Evolutionary conservation across 345 rosid species (phyloP), one percentile per base, ranked within the genome.

Genomic region (Gynandropsis gynandra): DNA sequence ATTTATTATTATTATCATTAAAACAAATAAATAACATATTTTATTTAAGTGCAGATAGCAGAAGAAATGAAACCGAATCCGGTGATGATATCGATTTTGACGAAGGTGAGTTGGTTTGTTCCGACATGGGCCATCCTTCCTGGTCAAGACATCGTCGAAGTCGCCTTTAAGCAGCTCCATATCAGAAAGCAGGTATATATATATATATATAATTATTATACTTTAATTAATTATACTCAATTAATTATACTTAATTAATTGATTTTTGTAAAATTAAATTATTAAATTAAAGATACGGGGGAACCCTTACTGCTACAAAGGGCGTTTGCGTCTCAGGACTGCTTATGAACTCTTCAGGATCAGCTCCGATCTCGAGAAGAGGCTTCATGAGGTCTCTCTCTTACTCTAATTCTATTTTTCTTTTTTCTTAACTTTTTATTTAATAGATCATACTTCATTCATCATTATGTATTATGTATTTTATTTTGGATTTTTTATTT

Each of bases 271-370:
- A 40, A 16, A 35, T 36, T 14, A 16, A 0, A n/a, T 15, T n/a
- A 12, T 29, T 11, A 14, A 47, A 62, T 38, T 40, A 7, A 58
- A 88, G 87, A 38, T 89, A 42, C 81, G 83, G 59, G 74, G 64
- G 43, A 89, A 89, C 6, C 59, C 61, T 29, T 76, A 75, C 15
- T 89, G 95, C 75, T 86, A 89, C 71, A 75, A 89, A 64, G 97
- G 95, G 1, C 67, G 81, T 4, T 78, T 78, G 31, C 88, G 84
- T 20, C 63, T 89, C 74, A 89, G 78, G 66, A 81, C 97, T 8
- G 94, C 75, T 34, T 21, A 73, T 38, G 88, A 89, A 37, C 77
- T 77, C n/a, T 34, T 75, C 12, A 74, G 77, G 21, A 12, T 68
- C 17, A 73, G 81, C 61, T 15, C 59, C 29, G 83, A 81, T 11